A percentile compares a stretch with the other conserved stretches of the same genome.
phyloP scores from a whole-genome alignment of 1,284 basidiomycete genomes.

The Fistulinella cinereoalba region DNA sequence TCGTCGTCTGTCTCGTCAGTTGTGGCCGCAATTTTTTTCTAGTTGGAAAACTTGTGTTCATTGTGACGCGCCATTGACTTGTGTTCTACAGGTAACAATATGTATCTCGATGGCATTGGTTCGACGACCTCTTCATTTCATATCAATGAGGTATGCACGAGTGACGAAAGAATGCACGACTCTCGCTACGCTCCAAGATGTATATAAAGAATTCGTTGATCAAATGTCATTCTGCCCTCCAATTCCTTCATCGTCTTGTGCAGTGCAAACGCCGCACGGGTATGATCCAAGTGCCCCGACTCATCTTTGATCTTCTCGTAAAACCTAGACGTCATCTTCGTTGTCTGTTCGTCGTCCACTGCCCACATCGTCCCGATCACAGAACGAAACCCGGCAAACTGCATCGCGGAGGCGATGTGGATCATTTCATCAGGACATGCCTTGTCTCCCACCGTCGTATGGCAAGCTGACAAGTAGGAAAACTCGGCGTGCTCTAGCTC shows the following conservation, averaged over 20 bases:
- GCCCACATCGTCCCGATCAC: slow-evolving; percentile 10
- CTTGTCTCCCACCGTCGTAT: slow-evolving; percentile 20
- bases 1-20: too few relatives aligned
- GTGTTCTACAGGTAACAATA: too few relatives aligned
- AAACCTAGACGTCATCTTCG: slow-evolving; percentile 3
- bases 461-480: slow-evolving; percentile 35
- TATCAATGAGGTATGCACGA: too few relatives aligned
- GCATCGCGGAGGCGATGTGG: slow-evolving; percentile 4
- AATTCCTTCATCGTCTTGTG: not conserved
- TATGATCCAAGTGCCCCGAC: slow-evolving; percentile 1
- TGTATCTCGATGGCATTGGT: too few relatives aligned
- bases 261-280: slow-evolving; percentile 3
- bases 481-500: slow-evolving; percentile 26
- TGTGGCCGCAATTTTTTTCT: too few relatives aligned
- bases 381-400: slow-evolving; percentile 5
- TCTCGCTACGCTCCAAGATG: slow-evolving; percentile 1
- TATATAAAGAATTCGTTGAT: not conserved
- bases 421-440: slow-evolving; percentile 30
- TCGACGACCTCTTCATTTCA: too few relatives aligned
- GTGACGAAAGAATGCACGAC: too few relatives aligned
- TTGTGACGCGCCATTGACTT: too few relatives aligned
- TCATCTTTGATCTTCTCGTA: slow-evolving; percentile 4
- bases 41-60: too few relatives aligned
- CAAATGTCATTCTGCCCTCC: not conserved
- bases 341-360: slow-evolving; percentile 1